Evolutionary conservation across 2,329 filamentous ascomycete species (phyloP), one percentile per base, ranked within the genome.

Genomic region (Xylaria sp.): DNA sequence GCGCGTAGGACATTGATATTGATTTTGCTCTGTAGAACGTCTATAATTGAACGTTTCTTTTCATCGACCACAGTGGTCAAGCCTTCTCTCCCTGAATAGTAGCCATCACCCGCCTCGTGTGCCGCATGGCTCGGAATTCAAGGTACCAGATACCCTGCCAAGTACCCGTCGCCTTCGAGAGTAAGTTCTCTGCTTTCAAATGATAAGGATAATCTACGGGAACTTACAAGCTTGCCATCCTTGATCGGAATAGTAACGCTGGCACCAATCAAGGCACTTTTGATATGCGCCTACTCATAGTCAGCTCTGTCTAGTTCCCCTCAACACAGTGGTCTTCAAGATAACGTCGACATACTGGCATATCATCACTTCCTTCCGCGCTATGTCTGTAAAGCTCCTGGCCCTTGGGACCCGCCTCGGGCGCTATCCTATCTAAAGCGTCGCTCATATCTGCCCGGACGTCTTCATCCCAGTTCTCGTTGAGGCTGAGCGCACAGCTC

Each of bases 141-240:
- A 98, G 83, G 80, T 97, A 97, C 92, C 93, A 98, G 68, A 98
- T 95, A 0, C 96, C 89, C 76, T 96, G 93, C 93, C 92, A 95
- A 3, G 89, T 91, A 25, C 90, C 90, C 13, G 87, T 88, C 25
- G 86, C 86, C 85, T 88, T 62, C 54, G 25, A 39, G 15, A 68
- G 58, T 70, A 39, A 73, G 70, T 23, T n/a, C 59, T 36, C 39
- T 60, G 13, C 1, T 15, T 9, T 4, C n/a, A 23, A 10, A 46
- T 15, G 20, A 31, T 41, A 25, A 59, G 13, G 2, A 2, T 33
- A 3, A 41, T 31, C 31, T 41, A 41, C 7, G 2, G 0, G 0
- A 36, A 82, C 86, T 77, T 78, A 88, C 90, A 78, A 98, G 80
- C 75, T 88, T 90, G 48, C 96, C 96, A 77, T 98, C 90, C 69